Conservation (phyloP, 495 filamentous ascomycete genomes). For the Penicillium maclennaniae region DNA sequence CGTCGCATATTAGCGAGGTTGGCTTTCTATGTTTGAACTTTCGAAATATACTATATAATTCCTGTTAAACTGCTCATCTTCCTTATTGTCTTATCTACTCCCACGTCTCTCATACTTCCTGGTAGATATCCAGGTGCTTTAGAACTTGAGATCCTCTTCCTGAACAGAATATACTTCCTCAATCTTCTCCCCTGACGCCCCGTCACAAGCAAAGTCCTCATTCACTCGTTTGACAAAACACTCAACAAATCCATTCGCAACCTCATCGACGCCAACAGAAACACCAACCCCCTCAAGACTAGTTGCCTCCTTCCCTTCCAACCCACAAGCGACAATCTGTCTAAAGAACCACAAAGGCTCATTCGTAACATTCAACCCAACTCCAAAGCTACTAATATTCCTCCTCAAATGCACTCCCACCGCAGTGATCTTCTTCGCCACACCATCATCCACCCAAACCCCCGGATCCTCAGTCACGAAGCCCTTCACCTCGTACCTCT, state of each 20-base stretch:
- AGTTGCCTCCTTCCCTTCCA: constrained; percentile 73
- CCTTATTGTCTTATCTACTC: not conserved
- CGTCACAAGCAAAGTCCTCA: constrained; percentile 37
- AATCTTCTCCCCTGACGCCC: constrained; percentile 33
- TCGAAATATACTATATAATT: constrained; percentile 29
- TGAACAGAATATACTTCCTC: constrained; percentile 39
- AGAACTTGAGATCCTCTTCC: constrained; percentile 29
- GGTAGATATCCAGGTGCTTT: not conserved
- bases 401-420: constrained; percentile 84
- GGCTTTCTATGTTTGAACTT: constrained; percentile 14
- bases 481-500: constrained; percentile 50
- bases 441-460: constrained; percentile 64
- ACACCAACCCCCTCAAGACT: constrained; percentile 52
- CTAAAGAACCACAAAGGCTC: constrained; percentile 63
- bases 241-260: constrained; percentile 38
- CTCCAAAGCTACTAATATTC: constrained; percentile 80
- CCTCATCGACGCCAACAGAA: constrained; percentile 22
- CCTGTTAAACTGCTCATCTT: constrained; percentile 1
- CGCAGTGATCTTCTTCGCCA: constrained; percentile 71
- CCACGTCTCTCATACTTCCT: not conserved
- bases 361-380: constrained; percentile 77
- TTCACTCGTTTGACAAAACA: constrained; percentile 40
- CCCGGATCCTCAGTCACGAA: constrained; percentile 73
- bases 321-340: constrained; percentile 81
- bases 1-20: constrained; percentile 29